Conservation (phyloP, 163 green algal species). For the Prototheca wickerhamii region DNA sequence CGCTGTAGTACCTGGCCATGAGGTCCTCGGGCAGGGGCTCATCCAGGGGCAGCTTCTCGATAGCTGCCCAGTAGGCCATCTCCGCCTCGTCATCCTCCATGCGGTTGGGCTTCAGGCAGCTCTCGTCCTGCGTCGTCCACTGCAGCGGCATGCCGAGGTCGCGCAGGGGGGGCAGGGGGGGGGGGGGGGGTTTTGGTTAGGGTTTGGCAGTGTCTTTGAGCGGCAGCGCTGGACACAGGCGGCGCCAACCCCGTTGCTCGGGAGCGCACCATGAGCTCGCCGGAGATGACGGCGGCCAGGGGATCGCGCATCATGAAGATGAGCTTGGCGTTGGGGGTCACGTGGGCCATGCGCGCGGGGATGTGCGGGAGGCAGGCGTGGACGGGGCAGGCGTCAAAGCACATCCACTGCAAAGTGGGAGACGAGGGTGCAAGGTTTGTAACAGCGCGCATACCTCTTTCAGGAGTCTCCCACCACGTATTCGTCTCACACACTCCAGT, state of each 20-base stretch:
- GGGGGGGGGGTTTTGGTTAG: too few relatives aligned
- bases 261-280: constrained; percentile 62
- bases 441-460: too few relatives aligned
- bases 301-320: constrained; percentile 71
- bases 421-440: too few relatives aligned
- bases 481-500: too few relatives aligned
- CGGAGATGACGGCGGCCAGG: constrained; percentile 50
- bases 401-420: constrained; percentile 31
- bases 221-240: not conserved
- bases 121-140: constrained; percentile 48
- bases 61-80: constrained; percentile 23
- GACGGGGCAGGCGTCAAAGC: constrained; percentile 71
- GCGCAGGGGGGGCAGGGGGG: constrained; percentile 27
- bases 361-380: constrained; percentile 57
- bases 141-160: constrained; percentile 60
- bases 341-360: constrained; percentile 39
- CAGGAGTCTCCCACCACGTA: too few relatives aligned
- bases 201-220: too few relatives aligned
- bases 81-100: constrained; percentile 40
- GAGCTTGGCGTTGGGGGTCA: constrained; percentile 68
- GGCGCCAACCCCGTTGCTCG: too few relatives aligned
- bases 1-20: constrained; percentile 37
- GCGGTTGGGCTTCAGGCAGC: constrained; percentile 6
- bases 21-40: constrained; percentile 44
- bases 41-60: constrained; percentile 24